Evolutionary conservation across 2,329 filamentous ascomycete genomes (phyloP).

Genomic region (Colletotrichum sansevieriae): DNA sequence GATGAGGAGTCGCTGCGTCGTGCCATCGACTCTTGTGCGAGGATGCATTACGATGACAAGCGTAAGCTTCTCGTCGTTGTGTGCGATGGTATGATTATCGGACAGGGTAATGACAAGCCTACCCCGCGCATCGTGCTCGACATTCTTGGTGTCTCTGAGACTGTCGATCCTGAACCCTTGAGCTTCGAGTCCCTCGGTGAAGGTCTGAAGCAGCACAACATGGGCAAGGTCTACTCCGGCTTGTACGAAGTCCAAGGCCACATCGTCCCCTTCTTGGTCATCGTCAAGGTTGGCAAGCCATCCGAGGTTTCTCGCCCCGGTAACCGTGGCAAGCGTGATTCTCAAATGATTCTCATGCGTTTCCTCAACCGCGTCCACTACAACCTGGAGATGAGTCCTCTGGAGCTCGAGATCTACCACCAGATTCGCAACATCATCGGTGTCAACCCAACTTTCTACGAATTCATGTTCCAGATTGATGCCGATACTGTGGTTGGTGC

Average conservation of each 20-base stretch:
- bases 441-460: slow-evolving; percentile 98
- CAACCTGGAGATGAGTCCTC: slow-evolving; percentile 93
- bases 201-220: slow-evolving; percentile 97
- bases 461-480: slow-evolving; percentile 96
- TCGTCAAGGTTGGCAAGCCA: slow-evolving; percentile 98
- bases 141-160: slow-evolving; percentile 94
- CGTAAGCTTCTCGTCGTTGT: slow-evolving; percentile 93
- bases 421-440: slow-evolving; percentile 99
- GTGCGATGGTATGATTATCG: slow-evolving; percentile 99
- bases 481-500: slow-evolving; percentile 94
- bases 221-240: slow-evolving; percentile 98
- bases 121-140: slow-evolving; percentile 97
- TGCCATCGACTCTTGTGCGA: slow-evolving; percentile 94
- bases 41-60: slow-evolving; percentile 98
- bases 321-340: slow-evolving; percentile 99
- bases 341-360: slow-evolving; percentile 97
- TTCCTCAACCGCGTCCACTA: slow-evolving; percentile 99
- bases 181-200: slow-evolving; percentile 98
- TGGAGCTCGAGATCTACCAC: slow-evolving; percentile 98
- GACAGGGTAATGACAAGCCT: slow-evolving; percentile 95
- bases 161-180: slow-evolving; percentile 92
- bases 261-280: slow-evolving; percentile 96
- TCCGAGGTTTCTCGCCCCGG: slow-evolving; percentile 95
- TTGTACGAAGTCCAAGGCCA: slow-evolving; percentile 98
- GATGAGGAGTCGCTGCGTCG: slow-evolving; percentile 97